Evolutionary conservation across 2,329 filamentous ascomycete genomes (phyloP).

Genomic region (Trichoderma aggressivum): DNA sequence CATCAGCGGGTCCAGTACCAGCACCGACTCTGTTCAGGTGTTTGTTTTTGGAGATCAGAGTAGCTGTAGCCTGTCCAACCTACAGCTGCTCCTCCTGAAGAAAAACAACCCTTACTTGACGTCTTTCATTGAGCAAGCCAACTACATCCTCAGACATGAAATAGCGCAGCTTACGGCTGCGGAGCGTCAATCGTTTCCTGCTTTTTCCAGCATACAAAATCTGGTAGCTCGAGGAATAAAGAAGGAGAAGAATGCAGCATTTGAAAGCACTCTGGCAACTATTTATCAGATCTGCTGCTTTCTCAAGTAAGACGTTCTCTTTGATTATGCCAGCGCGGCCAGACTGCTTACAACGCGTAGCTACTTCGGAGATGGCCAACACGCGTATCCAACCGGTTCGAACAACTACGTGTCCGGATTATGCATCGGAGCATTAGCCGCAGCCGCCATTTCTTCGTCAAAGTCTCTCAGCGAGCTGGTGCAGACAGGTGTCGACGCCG

Average conservation of each 20-base stretch:
- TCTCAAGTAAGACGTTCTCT: background rate
- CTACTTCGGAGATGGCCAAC: conserved; percentile 5
- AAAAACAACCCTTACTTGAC: conserved; percentile 9
- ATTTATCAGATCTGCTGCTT: conserved; percentile 15
- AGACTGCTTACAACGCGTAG: background rate
- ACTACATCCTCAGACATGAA: conserved; percentile 7
- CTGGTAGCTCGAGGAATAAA: conserved; percentile 12
- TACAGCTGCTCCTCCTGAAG: conserved; percentile 10
- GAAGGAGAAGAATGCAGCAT: background rate
- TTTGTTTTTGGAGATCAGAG: conserved; percentile 16
- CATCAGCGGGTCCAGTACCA: background rate
- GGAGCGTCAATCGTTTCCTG: conserved; percentile 9
- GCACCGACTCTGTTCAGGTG: background rate
- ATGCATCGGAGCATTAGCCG: conserved; percentile 15
- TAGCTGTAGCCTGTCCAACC: background rate
- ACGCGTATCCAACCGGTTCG: background rate
- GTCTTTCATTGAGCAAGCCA: conserved; percentile 11
- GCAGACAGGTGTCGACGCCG: conserved; percentile 6
- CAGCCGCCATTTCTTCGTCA: conserved; percentile 17
- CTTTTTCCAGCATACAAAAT: conserved; percentile 13
- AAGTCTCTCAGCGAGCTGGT: conserved; percentile 8
- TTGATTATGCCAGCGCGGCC: background rate
- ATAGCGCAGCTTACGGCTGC: background rate
- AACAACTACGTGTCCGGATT: conserved; percentile 7
- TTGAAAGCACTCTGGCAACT: conserved; percentile 14